Percentiles rank a stretch among this genome's conserved stretches.
phyloP scores from a whole-genome alignment of 306 rosid genomes.

The Senna tora region DNA sequence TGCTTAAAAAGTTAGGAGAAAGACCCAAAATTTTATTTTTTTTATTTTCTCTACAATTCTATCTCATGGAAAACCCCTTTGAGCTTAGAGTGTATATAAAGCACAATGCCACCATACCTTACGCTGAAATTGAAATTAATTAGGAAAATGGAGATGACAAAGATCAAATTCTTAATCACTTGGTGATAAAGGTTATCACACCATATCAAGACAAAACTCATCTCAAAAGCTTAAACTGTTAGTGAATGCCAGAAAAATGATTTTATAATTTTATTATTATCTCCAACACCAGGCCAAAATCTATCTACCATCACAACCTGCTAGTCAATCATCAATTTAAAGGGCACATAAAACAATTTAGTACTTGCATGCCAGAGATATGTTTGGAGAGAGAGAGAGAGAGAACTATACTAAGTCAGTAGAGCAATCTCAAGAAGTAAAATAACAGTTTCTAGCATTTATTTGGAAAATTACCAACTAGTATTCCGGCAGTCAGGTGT shows the following conservation, averaged over 20 bases:
- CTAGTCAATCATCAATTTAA: slow-evolving; percentile 15
- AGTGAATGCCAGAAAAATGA: not conserved
- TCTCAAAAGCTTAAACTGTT: not conserved
- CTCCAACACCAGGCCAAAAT: slow-evolving; percentile 2
- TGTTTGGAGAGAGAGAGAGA: slow-evolving; percentile 18
- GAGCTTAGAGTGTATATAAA: not conserved
- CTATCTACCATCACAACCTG: slow-evolving; percentile 6
- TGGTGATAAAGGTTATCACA: not conserved
- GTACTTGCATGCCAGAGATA: slow-evolving; percentile 1
- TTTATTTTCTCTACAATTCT: not conserved
- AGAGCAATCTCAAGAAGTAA: slow-evolving; percentile 23
- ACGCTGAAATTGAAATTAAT: not conserved
- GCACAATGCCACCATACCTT: not conserved
- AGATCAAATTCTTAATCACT: not conserved
- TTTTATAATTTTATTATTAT: not conserved
- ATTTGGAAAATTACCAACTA: slow-evolving; percentile 62
- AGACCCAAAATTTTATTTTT: not conserved
- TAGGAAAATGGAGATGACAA: not conserved
- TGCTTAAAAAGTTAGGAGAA: not conserved
- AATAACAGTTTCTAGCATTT: slow-evolving; percentile 16
- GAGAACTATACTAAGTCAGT: not conserved
- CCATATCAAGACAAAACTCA: not conserved
- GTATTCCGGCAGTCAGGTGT: slow-evolving; percentile 93
- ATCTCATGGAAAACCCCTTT: not conserved
- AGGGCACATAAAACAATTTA: not conserved